Percentiles rank a stretch among this genome's conserved stretches.
phyloP scores from a whole-genome alignment of 305 asterid species.

The Rubia tinctorum region DNA sequence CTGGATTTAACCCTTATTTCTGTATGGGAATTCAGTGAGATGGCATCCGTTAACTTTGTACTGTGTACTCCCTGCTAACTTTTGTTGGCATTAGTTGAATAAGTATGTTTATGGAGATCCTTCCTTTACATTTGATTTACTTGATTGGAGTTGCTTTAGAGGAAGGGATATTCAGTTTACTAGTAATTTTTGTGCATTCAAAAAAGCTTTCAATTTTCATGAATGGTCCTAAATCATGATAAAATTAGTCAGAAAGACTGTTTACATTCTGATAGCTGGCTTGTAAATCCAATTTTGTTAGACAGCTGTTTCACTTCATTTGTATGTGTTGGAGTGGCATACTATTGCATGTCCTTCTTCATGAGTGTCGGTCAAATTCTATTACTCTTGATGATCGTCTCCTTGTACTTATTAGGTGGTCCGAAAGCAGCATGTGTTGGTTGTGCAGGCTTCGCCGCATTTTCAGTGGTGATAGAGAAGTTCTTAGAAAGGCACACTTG shows the following conservation, averaged over 20 bases:
- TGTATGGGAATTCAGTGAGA: not conserved
- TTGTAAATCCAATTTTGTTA: not conserved
- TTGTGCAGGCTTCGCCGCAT: conserved; percentile 56
- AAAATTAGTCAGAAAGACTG: not conserved
- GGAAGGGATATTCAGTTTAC: not conserved
- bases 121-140: not conserved
- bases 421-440: conserved; percentile 91
- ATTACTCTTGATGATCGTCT: not conserved
- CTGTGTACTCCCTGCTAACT: not conserved
- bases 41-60: not conserved
- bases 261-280: conserved; percentile 1
- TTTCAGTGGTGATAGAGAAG: conserved; percentile 37
- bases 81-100: not conserved
- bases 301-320: not conserved
- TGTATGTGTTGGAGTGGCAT: not conserved
- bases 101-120: not conserved
- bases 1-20: not conserved
- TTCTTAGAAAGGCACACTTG: conserved; percentile 31
- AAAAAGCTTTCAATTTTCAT: not conserved
- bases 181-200: not conserved
- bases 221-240: not conserved
- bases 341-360: not conserved
- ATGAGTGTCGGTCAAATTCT: not conserved
- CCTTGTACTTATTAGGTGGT: conserved; percentile 46
- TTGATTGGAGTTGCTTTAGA: not conserved